Percentiles rank a stretch among this genome's conserved stretches.
Conservation (phyloP, 2,329 filamentous ascomycete species). For the Cadophora gregata region DNA sequence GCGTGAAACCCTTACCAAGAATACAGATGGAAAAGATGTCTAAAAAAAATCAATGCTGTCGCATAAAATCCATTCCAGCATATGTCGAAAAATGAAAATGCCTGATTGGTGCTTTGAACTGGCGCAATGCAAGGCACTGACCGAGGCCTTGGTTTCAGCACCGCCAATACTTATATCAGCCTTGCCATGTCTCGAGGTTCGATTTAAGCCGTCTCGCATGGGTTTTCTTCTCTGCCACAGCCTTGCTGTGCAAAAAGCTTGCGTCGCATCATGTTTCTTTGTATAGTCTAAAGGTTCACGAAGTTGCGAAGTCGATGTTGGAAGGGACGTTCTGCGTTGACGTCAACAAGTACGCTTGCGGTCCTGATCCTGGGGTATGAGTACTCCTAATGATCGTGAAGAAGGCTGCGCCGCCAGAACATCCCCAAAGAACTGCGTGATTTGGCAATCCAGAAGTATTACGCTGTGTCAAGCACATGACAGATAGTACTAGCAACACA, state of each 20-base stretch:
- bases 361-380: too few species aligned
- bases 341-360: not conserved
- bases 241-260: not conserved
- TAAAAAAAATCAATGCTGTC: not conserved
- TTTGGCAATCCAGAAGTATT: not conserved
- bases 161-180: not conserved
- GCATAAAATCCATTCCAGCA: not conserved
- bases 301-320: not conserved
- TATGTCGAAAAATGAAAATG: not conserved
- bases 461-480: not conserved
- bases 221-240: not conserved
- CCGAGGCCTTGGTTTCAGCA: not conserved
- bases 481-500: too few species aligned
- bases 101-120: not conserved
- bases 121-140: slow-evolving; percentile 4
- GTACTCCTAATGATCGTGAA: not conserved
- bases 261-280: not conserved
- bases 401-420: not conserved
- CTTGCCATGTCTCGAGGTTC: slow-evolving; percentile 3
- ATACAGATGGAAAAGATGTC: too few species aligned
- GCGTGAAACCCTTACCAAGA: too few species aligned
- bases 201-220: not conserved
- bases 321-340: not conserved
- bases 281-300: not conserved
- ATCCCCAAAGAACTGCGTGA: not conserved